These are phyloP conservation scores for Apophysomyces ossiformis DNA, from an alignment of 371 early-diverging fungal genomes.

Conservation along the genomic window DNA sequence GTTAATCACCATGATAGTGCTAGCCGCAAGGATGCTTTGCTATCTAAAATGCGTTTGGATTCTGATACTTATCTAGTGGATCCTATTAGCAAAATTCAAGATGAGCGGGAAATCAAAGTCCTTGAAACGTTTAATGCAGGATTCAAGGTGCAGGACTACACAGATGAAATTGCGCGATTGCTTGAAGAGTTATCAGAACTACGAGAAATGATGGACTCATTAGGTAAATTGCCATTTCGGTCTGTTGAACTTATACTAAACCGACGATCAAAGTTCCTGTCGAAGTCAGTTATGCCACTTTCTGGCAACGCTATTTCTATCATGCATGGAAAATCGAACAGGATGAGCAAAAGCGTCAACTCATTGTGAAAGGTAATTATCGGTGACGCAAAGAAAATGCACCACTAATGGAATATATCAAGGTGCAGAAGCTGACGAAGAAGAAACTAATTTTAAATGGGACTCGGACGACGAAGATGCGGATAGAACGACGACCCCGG, in stretches of 20 bases:
- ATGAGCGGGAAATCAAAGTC: slow-evolving; percentile 25
- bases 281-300: slow-evolving; percentile 45
- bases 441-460: slow-evolving; percentile 54
- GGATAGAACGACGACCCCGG: neutral
- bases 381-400: neutral
- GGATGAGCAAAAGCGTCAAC: slow-evolving; percentile 49
- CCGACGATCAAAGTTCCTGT: slow-evolving; percentile 41
- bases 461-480: slow-evolving; percentile 55
- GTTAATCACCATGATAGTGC: slow-evolving; percentile 29
- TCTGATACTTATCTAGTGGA: slow-evolving; percentile 36
- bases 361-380: slow-evolving; percentile 40
- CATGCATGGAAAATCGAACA: slow-evolving; percentile 50
- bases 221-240: slow-evolving; percentile 28
- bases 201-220: slow-evolving; percentile 47
- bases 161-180: slow-evolving; percentile 48
- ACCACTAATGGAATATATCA: neutral
- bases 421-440: slow-evolving; percentile 28
- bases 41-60: slow-evolving; percentile 46
- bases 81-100: slow-evolving; percentile 19
- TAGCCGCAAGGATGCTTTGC: slow-evolving; percentile 45
- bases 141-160: slow-evolving; percentile 47
- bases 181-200: slow-evolving; percentile 41
- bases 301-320: slow-evolving; percentile 57
- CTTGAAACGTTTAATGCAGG: slow-evolving; percentile 37
- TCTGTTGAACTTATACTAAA: neutral